Evolutionary conservation across 768 basidiomycete species (phyloP).

Genomic region (Lyophyllum semitale): DNA sequence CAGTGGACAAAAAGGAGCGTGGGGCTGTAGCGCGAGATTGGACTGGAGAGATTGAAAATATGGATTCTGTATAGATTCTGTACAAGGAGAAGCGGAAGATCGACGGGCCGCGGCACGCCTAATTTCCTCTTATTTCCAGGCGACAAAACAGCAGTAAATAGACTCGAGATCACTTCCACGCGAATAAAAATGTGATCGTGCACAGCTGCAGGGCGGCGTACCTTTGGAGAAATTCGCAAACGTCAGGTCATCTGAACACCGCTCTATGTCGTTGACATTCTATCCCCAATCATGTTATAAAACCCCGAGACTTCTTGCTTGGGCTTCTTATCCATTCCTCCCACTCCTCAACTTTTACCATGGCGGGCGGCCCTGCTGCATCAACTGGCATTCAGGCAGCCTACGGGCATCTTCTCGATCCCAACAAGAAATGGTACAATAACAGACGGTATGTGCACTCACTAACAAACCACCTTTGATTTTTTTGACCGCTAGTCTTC

Average conservation of each 20-base stretch:
- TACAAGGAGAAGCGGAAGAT: not conserved
- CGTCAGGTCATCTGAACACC: conserved; percentile 33
- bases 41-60: not conserved
- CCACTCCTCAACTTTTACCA: conserved; percentile 33
- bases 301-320: conserved; percentile 25
- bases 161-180: not conserved
- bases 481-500: not conserved
- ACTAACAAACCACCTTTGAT: not conserved
- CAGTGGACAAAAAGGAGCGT: not conserved
- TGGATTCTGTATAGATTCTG: not conserved
- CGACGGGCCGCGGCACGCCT: no score
- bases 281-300: conserved; percentile 27
- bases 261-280: conserved; percentile 21
- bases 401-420: conserved; percentile 61
- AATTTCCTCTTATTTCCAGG: not conserved
- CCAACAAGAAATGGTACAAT: conserved; percentile 74
- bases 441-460: conserved; percentile 55
- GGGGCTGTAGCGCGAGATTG: not conserved
- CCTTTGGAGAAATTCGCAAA: conserved; percentile 42
- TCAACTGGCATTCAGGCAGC: conserved; percentile 32
- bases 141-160: conserved; percentile 2
- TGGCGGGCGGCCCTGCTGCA: conserved; percentile 57
- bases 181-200: conserved; percentile 9
- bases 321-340: conserved; percentile 32
- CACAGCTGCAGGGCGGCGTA: conserved; percentile 34